Conservation (phyloP, 2,329 filamentous ascomycete genomes). For the Trichoderma sp. region DNA sequence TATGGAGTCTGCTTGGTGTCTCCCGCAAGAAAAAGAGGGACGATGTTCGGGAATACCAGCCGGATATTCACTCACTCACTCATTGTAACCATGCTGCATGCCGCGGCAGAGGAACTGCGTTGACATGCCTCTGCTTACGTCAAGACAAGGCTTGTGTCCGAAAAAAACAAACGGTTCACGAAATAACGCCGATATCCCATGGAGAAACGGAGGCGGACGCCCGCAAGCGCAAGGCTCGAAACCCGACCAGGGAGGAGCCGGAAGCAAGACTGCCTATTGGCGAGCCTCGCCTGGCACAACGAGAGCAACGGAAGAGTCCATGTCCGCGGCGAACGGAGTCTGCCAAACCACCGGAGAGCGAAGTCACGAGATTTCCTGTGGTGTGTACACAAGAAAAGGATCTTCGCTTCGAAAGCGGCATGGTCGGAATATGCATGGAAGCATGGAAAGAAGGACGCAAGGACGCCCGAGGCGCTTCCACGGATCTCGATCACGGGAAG, state of each 20-base stretch:
- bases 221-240: neutral
- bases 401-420: neutral
- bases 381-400: neutral
- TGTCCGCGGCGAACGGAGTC: slow-evolving; percentile 7
- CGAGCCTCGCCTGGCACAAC: neutral
- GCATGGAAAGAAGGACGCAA: neutral
- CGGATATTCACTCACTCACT: neutral
- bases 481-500: neutral
- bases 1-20: neutral
- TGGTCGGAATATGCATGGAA: slow-evolving; percentile 3
- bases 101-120: neutral
- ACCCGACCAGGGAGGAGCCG: neutral
- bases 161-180: neutral
- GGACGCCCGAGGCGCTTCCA: neutral
- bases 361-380: neutral
- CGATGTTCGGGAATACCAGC: neutral
- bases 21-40: neutral
- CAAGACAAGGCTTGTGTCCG: neutral
- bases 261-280: neutral
- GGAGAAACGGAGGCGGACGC: neutral
- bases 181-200: neutral
- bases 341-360: neutral
- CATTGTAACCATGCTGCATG: neutral
- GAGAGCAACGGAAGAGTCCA: neutral
- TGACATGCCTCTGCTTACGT: neutral